Conservation (phyloP, 1,284 basidiomycete species). For the Tilletia horrida region DNA sequence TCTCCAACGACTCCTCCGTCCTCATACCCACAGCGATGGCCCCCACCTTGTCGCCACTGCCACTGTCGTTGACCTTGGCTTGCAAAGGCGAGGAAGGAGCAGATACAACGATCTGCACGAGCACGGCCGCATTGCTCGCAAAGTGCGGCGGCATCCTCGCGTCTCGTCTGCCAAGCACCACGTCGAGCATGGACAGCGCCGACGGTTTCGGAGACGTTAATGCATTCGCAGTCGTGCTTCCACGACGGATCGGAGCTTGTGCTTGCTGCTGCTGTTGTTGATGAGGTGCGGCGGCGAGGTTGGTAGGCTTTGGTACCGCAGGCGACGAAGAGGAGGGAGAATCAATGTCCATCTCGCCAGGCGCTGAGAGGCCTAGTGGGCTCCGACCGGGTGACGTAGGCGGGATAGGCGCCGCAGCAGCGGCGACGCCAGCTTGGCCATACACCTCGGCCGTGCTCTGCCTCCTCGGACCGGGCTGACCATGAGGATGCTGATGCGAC, state of each 20-base stretch:
- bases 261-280: slow-evolving; percentile 19
- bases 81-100: slow-evolving; percentile 23
- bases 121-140: slow-evolving; percentile 31
- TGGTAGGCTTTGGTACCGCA: slow-evolving; percentile 23
- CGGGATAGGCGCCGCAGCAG: neutral
- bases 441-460: slow-evolving; percentile 11
- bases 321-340: neutral
- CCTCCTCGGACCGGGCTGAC: neutral
- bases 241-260: neutral
- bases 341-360: neutral
- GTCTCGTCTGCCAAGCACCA: slow-evolving; percentile 38
- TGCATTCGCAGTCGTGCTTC: slow-evolving; percentile 26
- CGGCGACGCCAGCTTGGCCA: neutral
- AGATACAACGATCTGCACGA: neutral
- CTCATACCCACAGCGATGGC: slow-evolving; percentile 23
- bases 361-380: neutral
- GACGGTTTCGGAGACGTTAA: slow-evolving; percentile 32
- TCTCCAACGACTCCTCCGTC: slow-evolving; percentile 26
- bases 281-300: slow-evolving; percentile 22
- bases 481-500: no score
- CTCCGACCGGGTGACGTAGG: neutral
- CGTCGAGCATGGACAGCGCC: slow-evolving; percentile 42
- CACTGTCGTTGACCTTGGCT: slow-evolving; percentile 23
- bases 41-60: slow-evolving; percentile 26
- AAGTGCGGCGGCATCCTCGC: slow-evolving; percentile 49